phyloP scores from a whole-genome alignment of 1,284 basidiomycete genomes.

The Sporisorium scitamineum region DNA sequence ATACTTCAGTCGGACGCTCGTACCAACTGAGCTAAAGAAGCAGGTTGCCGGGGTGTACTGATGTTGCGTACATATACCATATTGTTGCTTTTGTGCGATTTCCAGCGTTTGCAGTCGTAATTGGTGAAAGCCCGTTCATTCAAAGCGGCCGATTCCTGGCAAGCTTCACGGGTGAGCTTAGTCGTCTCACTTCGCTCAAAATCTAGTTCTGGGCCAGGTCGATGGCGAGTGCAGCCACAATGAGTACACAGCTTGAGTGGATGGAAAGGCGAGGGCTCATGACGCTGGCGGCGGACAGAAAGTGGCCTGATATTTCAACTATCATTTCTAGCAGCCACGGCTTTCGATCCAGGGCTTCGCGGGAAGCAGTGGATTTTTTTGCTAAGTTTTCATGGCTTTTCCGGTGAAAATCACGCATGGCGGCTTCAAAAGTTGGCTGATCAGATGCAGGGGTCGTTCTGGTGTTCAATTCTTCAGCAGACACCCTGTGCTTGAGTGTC shows the following conservation, averaged over 20 bases:
- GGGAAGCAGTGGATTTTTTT: no score
- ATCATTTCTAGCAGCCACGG: neutral
- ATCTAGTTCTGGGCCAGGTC: neutral
- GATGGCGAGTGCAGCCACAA: neutral
- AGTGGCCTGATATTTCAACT: slow-evolving; percentile 17
- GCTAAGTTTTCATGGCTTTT: no score
- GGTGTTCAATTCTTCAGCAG: neutral
- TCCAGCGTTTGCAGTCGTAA: no score
- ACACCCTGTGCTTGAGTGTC: no score
- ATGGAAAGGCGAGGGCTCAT: neutral
- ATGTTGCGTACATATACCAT: neutral
- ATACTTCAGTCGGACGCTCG: slow-evolving; percentile 59
- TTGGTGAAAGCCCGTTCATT: no score
- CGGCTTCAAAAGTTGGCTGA: neutral
- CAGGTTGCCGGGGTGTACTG: neutral
- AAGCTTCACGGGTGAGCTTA: no score
- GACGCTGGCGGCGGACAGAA: neutral
- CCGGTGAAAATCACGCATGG: neutral
- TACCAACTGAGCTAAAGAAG: slow-evolving; percentile 58
- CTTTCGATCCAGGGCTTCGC: no score
- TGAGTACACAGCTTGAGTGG: neutral
- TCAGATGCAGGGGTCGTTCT: slow-evolving; percentile 1
- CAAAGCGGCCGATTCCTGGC: no score
- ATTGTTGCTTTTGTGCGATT: no score
- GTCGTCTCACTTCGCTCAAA: no score